These are phyloP conservation scores for Solanum lycopersicoides DNA, from an alignment of 257 asterid genomes.

Conservation along the genomic window DNA sequence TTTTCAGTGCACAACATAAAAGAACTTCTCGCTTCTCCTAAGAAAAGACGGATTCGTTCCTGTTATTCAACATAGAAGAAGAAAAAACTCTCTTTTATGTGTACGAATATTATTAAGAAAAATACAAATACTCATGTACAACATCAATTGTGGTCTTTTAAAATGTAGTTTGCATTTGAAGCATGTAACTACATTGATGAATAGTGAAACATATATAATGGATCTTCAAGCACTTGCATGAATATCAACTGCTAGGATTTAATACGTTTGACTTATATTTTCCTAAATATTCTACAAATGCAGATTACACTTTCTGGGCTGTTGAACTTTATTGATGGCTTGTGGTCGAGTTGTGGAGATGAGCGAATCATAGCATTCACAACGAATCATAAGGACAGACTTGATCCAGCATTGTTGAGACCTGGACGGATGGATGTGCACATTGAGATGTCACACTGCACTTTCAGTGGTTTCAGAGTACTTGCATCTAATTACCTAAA, in stretches of 20 bases:
- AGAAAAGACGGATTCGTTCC: too few relatives aligned
- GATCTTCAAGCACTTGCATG: background rate
- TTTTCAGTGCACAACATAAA: too few relatives aligned
- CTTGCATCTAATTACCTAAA: conserved; percentile 54
- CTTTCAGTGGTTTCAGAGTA: conserved; percentile 36
- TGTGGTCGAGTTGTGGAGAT: conserved; percentile 87
- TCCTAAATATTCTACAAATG: background rate
- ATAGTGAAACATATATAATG: background rate
- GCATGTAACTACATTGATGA: background rate
- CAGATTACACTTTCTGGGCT: conserved; percentile 71
- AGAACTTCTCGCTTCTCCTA: too few relatives aligned
- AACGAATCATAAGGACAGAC: conserved; percentile 56
- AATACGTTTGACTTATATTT: background rate
- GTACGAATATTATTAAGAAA: background rate
- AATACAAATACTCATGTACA: background rate
- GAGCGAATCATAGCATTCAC: conserved; percentile 70
- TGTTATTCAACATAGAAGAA: too few relatives aligned
- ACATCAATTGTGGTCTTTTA: background rate
- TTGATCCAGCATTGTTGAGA: conserved; percentile 58
- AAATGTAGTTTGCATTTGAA: background rate
- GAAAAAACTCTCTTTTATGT: background rate
- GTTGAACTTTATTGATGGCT: conserved; percentile 69
- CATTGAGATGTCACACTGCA: conserved; percentile 60
- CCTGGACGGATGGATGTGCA: conserved; percentile 85
- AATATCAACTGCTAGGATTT: background rate